phyloP scores from a whole-genome alignment of 768 basidiomycete genomes.

The Collybia nuda region DNA sequence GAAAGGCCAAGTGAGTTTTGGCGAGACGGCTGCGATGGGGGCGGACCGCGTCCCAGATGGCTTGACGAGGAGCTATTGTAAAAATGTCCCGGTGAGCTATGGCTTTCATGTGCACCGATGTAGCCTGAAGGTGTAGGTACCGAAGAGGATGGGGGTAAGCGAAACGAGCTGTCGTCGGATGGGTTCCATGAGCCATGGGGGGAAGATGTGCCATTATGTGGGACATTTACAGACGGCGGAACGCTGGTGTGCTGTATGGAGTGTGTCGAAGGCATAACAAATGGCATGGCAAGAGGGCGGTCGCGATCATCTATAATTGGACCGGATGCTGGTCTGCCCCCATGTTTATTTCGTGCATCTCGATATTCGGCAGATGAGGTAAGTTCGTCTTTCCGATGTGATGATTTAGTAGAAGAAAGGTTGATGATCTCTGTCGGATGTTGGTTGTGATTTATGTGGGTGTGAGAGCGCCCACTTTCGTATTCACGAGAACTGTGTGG shows the following conservation, averaged over 20 bases:
- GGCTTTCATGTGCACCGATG: conserved; percentile 22
- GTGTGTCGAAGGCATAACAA: conserved; percentile 51
- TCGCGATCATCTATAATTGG: conserved; percentile 48
- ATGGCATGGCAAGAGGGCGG: conserved; percentile 52
- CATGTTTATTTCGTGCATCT: conserved; percentile 25
- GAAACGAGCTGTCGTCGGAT: conserved; percentile 27
- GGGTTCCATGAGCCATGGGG: conserved; percentile 33
- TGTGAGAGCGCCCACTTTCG: conserved; percentile 26
- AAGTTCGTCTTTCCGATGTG: conserved; percentile 40
- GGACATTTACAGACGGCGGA: conserved; percentile 12
- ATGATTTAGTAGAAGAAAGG: conserved; percentile 37
- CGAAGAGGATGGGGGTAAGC: conserved; percentile 26
- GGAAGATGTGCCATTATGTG: conserved; percentile 26
- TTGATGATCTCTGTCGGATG: conserved; percentile 56
- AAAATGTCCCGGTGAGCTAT: conserved; percentile 7
- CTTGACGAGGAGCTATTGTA: conserved; percentile 36
- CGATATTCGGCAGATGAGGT: conserved; percentile 21
- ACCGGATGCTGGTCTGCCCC: conserved; percentile 25
- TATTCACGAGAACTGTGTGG: conserved; percentile 26
- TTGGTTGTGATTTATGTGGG: conserved; percentile 31
- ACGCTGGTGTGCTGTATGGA: conserved; percentile 19
- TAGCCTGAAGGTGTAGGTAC: conserved; percentile 26
- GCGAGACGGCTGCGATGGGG: conserved; percentile 19
- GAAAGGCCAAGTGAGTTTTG: conserved; percentile 31
- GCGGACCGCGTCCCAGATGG: conserved; percentile 27